Percentiles rank a stretch among this genome's conserved stretches.
These are phyloP conservation scores for Durusdinium trenchii DNA, from an alignment of 73 alveolate species.

Conservation along the genomic window DNA sequence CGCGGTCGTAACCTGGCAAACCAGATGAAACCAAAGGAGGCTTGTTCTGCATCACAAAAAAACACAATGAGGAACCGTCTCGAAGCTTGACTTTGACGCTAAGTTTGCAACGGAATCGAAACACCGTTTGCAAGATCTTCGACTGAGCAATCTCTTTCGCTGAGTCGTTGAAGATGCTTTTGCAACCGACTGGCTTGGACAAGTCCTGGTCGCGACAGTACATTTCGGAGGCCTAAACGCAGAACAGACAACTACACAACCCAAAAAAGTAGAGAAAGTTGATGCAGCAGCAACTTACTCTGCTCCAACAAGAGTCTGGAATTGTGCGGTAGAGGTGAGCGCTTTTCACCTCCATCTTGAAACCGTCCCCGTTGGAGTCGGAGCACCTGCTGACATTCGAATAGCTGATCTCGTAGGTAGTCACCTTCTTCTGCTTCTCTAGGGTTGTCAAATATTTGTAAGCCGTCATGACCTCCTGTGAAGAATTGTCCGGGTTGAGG, in stretches of 20 bases:
- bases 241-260: no score
- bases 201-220: no score
- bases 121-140: background rate
- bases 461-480: background rate
- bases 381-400: background rate
- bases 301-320: no score
- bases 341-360: background rate
- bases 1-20: no score
- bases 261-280: no score
- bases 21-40: no score
- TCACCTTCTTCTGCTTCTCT: conserved; percentile 4
- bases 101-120: background rate
- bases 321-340: background rate
- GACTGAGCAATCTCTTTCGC: background rate
- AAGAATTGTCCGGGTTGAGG: background rate
- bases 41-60: no score
- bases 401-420: background rate
- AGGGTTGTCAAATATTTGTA: background rate
- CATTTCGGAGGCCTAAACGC: no score
- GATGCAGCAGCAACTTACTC: no score
- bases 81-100: background rate
- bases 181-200: background rate
- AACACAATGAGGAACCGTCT: no score
- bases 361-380: background rate
- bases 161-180: background rate